These are phyloP conservation scores for Nakataea oryzae DNA, from an alignment of 2,329 filamentous ascomycete genomes.

Conservation along the genomic window DNA sequence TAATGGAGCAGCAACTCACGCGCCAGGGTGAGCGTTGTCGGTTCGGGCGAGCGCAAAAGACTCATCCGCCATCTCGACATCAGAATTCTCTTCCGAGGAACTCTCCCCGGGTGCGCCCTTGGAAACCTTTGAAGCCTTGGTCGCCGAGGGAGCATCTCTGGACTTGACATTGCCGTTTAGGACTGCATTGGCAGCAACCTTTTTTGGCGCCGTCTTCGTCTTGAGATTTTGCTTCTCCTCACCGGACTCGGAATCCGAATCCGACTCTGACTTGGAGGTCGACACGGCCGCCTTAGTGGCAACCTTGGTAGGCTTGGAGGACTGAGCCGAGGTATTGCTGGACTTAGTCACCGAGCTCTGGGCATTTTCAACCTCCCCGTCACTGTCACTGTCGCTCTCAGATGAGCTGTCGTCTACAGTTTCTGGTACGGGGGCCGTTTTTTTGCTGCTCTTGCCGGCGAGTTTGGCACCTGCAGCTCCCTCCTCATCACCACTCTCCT, in stretches of 20 bases:
- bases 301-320: conserved; percentile 4
- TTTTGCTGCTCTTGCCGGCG: conserved; percentile 7
- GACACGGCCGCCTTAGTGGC: conserved; percentile 4
- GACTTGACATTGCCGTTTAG: neutral
- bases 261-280: conserved; percentile 7
- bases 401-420: conserved; percentile 6
- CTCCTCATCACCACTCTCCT: neutral
- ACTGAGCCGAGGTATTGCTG: conserved; percentile 7
- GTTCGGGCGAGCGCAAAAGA: conserved; percentile 18
- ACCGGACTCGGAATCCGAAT: conserved; percentile 8
- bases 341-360: conserved; percentile 8
- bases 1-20: neutral
- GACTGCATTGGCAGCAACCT: neutral
- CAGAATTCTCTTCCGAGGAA: conserved; percentile 1
- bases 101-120: neutral
- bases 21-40: neutral
- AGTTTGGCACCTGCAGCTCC: conserved; percentile 1
- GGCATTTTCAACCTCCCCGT: conserved; percentile 10
- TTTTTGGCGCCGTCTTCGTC: neutral
- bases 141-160: neutral
- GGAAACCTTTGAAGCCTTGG: neutral
- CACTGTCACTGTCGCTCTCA: conserved; percentile 17
- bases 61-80: conserved; percentile 19
- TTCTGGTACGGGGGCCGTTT: conserved; percentile 8
- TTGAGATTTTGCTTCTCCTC: conserved; percentile 2